Percentiles rank a stretch among this genome's conserved stretches.
These are phyloP conservation scores for Chytridium lagenaria DNA, from an alignment of 371 early-diverging fungal species.

Conservation along the genomic window DNA sequence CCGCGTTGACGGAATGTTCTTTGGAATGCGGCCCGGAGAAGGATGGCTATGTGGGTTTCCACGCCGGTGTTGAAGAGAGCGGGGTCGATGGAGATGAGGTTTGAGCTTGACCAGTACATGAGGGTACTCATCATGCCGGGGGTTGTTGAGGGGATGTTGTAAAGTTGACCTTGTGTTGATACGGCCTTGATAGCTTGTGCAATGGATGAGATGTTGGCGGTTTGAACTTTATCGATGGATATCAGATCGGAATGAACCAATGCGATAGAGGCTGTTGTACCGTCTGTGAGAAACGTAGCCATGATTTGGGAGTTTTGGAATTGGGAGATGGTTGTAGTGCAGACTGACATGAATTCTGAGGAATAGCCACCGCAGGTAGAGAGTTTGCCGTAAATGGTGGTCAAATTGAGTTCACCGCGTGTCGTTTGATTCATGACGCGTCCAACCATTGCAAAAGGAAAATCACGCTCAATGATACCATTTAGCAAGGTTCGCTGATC, in stretches of 20 bases:
- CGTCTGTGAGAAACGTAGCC: slow-evolving; percentile 37
- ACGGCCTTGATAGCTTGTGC: neutral
- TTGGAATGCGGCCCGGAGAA: slow-evolving; percentile 34
- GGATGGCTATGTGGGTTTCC: slow-evolving; percentile 30
- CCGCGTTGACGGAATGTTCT: slow-evolving; percentile 27
- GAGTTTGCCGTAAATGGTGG: slow-evolving; percentile 1
- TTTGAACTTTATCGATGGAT: neutral
- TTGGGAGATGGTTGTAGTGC: slow-evolving; percentile 26
- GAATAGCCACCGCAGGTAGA: slow-evolving; percentile 29
- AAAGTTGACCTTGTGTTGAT: neutral
- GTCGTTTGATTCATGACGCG: too few relatives aligned
- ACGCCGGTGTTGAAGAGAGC: slow-evolving; percentile 28
- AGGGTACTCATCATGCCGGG: slow-evolving; percentile 34
- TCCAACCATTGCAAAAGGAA: neutral
- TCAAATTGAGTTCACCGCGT: neutral
- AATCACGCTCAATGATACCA: neutral
- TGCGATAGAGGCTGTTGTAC: slow-evolving; percentile 43
- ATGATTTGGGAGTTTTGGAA: neutral
- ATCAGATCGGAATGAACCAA: slow-evolving; percentile 11
- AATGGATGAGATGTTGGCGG: neutral
- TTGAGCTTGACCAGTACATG: slow-evolving; percentile 32
- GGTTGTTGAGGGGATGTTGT: slow-evolving; percentile 14
- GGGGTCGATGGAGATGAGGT: slow-evolving; percentile 26
- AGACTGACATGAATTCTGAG: slow-evolving; percentile 26
- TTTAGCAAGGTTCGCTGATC: neutral